These are phyloP conservation scores for Gossypium laxum DNA, from an alignment of 441 rosid genomes.

Conservation along the genomic window DNA sequence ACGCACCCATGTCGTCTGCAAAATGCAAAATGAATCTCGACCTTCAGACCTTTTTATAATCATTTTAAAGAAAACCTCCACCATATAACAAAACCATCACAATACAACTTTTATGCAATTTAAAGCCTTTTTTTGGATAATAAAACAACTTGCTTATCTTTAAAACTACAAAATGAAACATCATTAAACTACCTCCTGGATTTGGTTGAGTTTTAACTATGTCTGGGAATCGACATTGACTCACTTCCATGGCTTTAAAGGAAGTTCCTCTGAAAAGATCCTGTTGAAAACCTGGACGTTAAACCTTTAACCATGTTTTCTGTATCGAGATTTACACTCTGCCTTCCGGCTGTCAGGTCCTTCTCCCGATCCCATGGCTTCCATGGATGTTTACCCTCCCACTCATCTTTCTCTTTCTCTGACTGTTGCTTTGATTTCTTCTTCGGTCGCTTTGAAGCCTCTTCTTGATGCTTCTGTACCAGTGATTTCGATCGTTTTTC, in stretches of 20 bases:
- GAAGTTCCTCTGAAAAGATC: constrained; percentile 74
- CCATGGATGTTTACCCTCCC: constrained; percentile 90
- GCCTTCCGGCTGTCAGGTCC: constrained; percentile 69
- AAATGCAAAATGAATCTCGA: neutral
- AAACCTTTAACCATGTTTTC: constrained; percentile 63
- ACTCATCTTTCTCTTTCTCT: constrained; percentile 47
- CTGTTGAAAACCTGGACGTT: constrained; percentile 68
- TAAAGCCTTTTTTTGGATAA: neutral
- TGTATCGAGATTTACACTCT: constrained; percentile 51
- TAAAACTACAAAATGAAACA: neutral
- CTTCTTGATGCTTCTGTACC: constrained; percentile 70
- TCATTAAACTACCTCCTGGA: neutral
- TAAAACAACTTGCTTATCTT: neutral
- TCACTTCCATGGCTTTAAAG: constrained; percentile 33
- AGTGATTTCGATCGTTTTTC: constrained; percentile 68
- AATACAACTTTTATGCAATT: too few species aligned
- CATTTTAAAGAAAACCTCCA: neutral
- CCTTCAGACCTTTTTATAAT: neutral
- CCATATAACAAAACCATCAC: too few species aligned
- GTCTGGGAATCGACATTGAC: neutral
- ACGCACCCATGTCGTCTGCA: too few species aligned
- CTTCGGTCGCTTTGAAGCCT: constrained; percentile 33
- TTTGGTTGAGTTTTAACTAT: neutral
- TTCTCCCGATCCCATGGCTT: constrained; percentile 96
- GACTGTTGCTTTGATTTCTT: constrained; percentile 51